Percentiles rank a stretch among this genome's conserved stretches.
Conservation (phyloP, 257 asterid genomes). For the Petunia secreta region DNA sequence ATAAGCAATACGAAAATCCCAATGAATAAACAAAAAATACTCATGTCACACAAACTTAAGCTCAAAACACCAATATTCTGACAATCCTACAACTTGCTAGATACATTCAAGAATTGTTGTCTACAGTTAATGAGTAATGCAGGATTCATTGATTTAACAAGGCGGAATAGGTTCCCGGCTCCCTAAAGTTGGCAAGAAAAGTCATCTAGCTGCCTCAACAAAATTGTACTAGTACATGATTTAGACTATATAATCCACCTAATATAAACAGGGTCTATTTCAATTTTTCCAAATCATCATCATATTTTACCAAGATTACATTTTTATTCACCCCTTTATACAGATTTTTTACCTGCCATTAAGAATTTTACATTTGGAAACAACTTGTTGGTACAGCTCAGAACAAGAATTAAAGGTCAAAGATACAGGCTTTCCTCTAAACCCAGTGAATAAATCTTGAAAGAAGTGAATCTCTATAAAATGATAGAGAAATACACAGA, state of each 20-base stretch:
- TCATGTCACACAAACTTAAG: not conserved
- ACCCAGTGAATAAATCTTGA: conserved; percentile 63
- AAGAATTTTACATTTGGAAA: conserved; percentile 67
- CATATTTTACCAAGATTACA: not conserved
- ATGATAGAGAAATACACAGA: conserved; percentile 47
- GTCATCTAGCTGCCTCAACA: not conserved
- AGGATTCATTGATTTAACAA: not conserved
- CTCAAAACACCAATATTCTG: not conserved
- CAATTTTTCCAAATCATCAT: not conserved
- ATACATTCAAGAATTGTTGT: not conserved
- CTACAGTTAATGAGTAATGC: not conserved
- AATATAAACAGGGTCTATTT: not conserved
- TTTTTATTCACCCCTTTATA: not conserved
- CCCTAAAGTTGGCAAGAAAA: no score
- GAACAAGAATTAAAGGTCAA: conserved; percentile 60
- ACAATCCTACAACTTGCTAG: conserved; percentile 1
- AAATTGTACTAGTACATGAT: not conserved
- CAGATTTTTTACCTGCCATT: conserved; percentile 63
- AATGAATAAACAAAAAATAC: not conserved
- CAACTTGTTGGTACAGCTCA: conserved; percentile 61
- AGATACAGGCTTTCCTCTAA: conserved; percentile 70
- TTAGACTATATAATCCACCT: not conserved
- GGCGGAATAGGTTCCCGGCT: no score
- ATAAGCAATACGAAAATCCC: not conserved
- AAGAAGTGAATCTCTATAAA: conserved; percentile 74